These are phyloP conservation scores for Hymenoscyphus salicellus DNA, from an alignment of 2,329 filamentous ascomycete genomes.

Conservation along the genomic window DNA sequence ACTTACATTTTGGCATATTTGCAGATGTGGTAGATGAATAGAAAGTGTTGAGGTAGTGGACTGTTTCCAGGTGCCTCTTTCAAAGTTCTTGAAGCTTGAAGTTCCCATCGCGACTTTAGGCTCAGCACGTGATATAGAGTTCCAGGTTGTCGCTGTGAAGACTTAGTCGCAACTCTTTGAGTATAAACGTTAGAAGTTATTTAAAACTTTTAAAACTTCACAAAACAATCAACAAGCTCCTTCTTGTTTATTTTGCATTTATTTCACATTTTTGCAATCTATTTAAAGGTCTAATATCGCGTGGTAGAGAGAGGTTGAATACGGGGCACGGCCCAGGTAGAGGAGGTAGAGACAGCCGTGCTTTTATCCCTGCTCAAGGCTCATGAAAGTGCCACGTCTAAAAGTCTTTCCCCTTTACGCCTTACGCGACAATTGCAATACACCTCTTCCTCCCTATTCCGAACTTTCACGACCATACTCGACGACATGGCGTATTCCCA, in stretches of 20 bases:
- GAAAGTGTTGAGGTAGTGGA: neutral
- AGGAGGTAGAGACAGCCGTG: neutral
- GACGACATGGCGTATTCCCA: slow-evolving; percentile 48
- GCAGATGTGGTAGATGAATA: slow-evolving; percentile 8
- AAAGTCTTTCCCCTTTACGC: slow-evolving; percentile 25
- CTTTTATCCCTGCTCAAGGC: slow-evolving; percentile 19
- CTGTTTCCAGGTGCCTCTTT: neutral
- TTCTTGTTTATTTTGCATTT: no score
- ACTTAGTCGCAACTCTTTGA: no score
- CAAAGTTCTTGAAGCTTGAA: slow-evolving; percentile 2
- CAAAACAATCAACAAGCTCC: no score
- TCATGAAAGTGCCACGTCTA: slow-evolving; percentile 27
- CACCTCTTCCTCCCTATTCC: slow-evolving; percentile 1
- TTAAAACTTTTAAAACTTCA: no score
- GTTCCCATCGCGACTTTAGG: slow-evolving; percentile 12
- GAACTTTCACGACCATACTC: slow-evolving; percentile 21
- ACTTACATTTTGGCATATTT: slow-evolving; percentile 88
- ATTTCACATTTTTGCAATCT: no score
- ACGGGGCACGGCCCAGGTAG: no score
- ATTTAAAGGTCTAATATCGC: no score
- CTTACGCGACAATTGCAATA: slow-evolving; percentile 9
- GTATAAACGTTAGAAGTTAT: no score
- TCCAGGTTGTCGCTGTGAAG: neutral
- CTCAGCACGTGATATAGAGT: slow-evolving; percentile 16
- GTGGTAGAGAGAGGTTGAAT: no score